These are phyloP conservation scores for Rhodotorula sphaerocarpa DNA, from an alignment of 768 basidiomycete genomes.

Conservation along the genomic window DNA sequence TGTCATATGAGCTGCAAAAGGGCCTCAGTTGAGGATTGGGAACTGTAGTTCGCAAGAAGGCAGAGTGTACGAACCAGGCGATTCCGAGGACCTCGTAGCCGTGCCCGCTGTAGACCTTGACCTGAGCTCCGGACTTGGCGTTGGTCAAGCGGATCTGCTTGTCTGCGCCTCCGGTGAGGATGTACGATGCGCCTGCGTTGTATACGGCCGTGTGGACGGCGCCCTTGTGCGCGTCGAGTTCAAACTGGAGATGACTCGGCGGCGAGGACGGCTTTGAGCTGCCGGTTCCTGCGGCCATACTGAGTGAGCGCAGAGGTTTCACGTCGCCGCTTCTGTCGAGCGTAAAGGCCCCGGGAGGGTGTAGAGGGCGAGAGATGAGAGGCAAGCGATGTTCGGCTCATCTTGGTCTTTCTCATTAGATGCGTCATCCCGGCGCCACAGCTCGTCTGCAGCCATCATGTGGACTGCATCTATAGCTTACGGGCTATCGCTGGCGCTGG, in stretches of 20 bases:
- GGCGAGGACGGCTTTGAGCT: background rate
- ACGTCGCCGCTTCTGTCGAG: too few relatives aligned
- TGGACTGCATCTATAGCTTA: too few relatives aligned
- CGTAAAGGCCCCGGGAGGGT: background rate
- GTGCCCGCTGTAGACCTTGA: slow-evolving; percentile 82
- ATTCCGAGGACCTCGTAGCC: slow-evolving; percentile 92
- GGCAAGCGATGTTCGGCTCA: too few relatives aligned
- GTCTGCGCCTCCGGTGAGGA: slow-evolving; percentile 89
- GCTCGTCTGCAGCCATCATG: too few relatives aligned
- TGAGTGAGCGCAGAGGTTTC: too few relatives aligned
- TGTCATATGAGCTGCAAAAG: slow-evolving; percentile 63
- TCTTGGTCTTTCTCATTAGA: too few relatives aligned
- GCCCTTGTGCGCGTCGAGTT: slow-evolving; percentile 49
- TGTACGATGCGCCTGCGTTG: slow-evolving; percentile 77
- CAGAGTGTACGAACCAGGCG: slow-evolving; percentile 54
- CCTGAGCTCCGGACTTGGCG: slow-evolving; percentile 70
- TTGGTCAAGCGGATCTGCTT: slow-evolving; percentile 86
- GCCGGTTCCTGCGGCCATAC: too few relatives aligned
- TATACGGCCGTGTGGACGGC: slow-evolving; percentile 86
- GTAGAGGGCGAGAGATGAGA: background rate
- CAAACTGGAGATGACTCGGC: slow-evolving; percentile 12
- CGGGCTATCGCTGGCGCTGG: too few relatives aligned
- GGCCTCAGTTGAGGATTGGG: background rate
- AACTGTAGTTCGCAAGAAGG: background rate
- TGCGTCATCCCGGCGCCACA: too few relatives aligned